Evolutionary conservation across 345 rosid genomes (phyloP), one percentile per base, ranked within the genome.

Genomic region (Bruguiera gymnorhiza): DNA sequence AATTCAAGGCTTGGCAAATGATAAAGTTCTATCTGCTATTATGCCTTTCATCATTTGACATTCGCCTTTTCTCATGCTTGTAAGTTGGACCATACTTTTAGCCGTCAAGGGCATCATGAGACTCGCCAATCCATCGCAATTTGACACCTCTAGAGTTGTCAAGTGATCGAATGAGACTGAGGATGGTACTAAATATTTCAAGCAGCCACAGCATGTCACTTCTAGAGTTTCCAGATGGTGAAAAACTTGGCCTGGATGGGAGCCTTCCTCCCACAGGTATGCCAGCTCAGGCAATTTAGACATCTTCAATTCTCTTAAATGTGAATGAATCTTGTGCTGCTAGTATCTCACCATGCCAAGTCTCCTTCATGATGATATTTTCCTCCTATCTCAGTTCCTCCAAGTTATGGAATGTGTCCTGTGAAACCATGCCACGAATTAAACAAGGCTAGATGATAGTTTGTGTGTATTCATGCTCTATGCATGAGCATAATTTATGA

Each of bases 311-410:
- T 54, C 58, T 54, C 58, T 54, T 54, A 54, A 6, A 8, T 54
- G 58, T 54, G 58, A 54, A 54, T n/a, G 58, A 24, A 20, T 54
- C 26, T 53, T 55, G n/a, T 4, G 16, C 39, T 16, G 20, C 37
- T 10, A 60, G 29, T 61, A 64, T 30, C 6, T 64, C 16, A 20
- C 16, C 51, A 37, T 74, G 9, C 21, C 50, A 7, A n/a, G 77
- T 4, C 51, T 29, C 20, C 48, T 57, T 9, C 2, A 24, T 23
- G 75, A 13, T 8, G 31, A 1, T 24, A 21, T 54, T 54, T 54
- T 24, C 24, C 58, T 54, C 58, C 58, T n/a, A 54, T 54, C 24
- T 54, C 58, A 78, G 0, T 2, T 63, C 43, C 23, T 78, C 76
- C 63, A 81, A 60, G 61, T 30, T 64, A 36, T 27, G 52, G 30